phyloP scores from a whole-genome alignment of 2,329 filamentous ascomycete species.

The Botrytis elliptica region DNA sequence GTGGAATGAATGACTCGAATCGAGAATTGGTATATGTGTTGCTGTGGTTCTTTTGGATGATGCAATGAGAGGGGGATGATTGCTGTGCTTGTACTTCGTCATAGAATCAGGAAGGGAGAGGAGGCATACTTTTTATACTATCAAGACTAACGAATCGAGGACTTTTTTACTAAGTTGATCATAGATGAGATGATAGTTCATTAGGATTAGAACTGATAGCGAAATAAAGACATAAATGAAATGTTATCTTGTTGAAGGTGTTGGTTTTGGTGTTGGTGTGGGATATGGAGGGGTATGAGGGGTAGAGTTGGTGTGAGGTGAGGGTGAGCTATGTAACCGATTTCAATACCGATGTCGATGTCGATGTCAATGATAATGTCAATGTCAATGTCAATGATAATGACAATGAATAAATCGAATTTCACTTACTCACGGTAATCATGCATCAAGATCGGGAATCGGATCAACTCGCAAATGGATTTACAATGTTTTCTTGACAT shows the following conservation, averaged over 20 bases:
- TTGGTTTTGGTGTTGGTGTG: background rate
- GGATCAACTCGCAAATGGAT: background rate
- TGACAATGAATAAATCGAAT: background rate
- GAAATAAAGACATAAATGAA: background rate
- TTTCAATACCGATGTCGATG: background rate
- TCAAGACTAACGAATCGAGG: constrained; percentile 4
- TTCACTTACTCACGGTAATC: background rate
- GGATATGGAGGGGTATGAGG: background rate
- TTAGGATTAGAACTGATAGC: background rate
- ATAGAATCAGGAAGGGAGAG: background rate
- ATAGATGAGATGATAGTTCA: background rate
- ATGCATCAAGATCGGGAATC: background rate
- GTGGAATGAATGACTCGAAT: background rate
- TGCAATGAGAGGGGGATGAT: background rate
- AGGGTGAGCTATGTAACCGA: background rate
- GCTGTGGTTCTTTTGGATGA: constrained; percentile 2
- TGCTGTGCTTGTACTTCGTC: background rate
- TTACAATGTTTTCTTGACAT: background rate
- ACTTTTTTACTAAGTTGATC: background rate
- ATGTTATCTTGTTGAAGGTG: background rate
- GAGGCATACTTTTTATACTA: background rate
- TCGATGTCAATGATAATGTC: background rate
- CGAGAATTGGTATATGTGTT: background rate
- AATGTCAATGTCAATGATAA: background rate
- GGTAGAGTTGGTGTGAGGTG: background rate